Evolutionary conservation across 164 flowering plant genomes (phyloP).

Genomic region (Umbilicus rupestris): DNA sequence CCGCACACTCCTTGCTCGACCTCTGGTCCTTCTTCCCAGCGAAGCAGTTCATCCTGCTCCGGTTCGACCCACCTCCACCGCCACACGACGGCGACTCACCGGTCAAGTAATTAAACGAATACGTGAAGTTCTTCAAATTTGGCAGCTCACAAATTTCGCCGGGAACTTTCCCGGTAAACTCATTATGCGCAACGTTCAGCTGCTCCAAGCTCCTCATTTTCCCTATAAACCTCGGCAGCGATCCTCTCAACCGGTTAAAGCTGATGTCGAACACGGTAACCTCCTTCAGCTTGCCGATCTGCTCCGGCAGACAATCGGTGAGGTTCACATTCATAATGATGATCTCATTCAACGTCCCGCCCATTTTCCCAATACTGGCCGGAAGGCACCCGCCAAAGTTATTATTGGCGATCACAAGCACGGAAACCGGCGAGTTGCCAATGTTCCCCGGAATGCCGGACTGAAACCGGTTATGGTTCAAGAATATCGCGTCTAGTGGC

Average conservation of each 20-base stretch:
- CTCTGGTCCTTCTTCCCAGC: slow-evolving; percentile 32
- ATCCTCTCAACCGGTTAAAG: slow-evolving; percentile 36
- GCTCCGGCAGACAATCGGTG: slow-evolving; percentile 47
- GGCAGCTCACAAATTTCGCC: slow-evolving; percentile 30
- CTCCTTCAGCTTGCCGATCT: slow-evolving; percentile 30
- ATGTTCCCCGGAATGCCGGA: slow-evolving; percentile 18
- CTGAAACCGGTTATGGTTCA: slow-evolving; percentile 48
- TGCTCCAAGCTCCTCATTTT: slow-evolving; percentile 32
- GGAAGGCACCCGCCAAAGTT: slow-evolving; percentile 47
- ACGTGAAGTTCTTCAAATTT: slow-evolving; percentile 26
- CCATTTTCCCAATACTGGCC: slow-evolving; percentile 20
- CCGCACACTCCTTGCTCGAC: slow-evolving; percentile 26
- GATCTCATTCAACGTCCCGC: slow-evolving; percentile 27
- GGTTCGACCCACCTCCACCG: slow-evolving; percentile 22
- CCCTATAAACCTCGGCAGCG: slow-evolving; percentile 32
- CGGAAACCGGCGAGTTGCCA: slow-evolving; percentile 13
- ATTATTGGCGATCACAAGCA: slow-evolving; percentile 51
- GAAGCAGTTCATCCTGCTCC: slow-evolving; percentile 39
- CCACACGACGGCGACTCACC: slow-evolving; percentile 27
- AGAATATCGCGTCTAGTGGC: slow-evolving; percentile 35
- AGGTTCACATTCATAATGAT: slow-evolving; percentile 37
- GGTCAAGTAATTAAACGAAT: slow-evolving; percentile 36
- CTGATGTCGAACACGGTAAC: slow-evolving; percentile 36
- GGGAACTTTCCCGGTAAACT: slow-evolving; percentile 38
- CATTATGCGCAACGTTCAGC: slow-evolving; percentile 32